Base-by-base conservation (phyloP, 768 basidiomycete species). In the Naganishia vaughanmartiniae region DNA sequence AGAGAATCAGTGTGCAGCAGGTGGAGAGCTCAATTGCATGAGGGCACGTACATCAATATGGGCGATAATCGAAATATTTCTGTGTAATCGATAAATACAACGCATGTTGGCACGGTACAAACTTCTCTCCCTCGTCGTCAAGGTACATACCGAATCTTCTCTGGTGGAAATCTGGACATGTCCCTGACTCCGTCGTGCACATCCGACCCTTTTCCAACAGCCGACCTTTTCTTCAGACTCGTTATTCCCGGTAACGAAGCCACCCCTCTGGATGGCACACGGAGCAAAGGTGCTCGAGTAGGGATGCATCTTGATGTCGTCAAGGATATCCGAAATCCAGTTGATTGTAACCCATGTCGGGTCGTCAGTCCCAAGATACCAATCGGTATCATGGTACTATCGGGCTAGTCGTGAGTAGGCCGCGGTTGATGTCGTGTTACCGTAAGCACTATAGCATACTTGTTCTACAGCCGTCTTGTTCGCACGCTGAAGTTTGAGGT, bases 1-100 rank as follows among this genome's bases (percentile, higher is more conserved):
- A 66, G 31, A 10, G 15, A n/a, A 24, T 45, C 48, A 66, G 65
- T 66, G 34, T 51, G 30, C 3, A 1, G 36, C 42, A 55, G 48
- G 28, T 48, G 66, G 34, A 33, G 70, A 31, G 70, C n/a, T 46
- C 42, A 34, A 48, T 45, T n/a, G 56, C 54, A 24, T 15, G 21
- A n/a, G 26, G 30, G 14, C 19, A 71, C 66, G 17, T 34, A 73
- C 76, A 88, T 92, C 93, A 75, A 96, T 96, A 80, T 97, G 94
- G 0, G 93, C 93, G 78, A 97, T 95, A 74, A 97, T 93, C 12
- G 93, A 94, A 80, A 97, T 93, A 80, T 97, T 97, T 66, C 83
- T 69, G 48, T 46, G 9, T 4, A 24, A 39, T 12, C 36, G 21
- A 15, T 31, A 21, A 12, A 30, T n/a, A 51, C 15, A 31, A 28